These are phyloP conservation scores for Mycogone perniciosa DNA, from an alignment of 2,329 filamentous ascomycete genomes.

Conservation along the genomic window DNA sequence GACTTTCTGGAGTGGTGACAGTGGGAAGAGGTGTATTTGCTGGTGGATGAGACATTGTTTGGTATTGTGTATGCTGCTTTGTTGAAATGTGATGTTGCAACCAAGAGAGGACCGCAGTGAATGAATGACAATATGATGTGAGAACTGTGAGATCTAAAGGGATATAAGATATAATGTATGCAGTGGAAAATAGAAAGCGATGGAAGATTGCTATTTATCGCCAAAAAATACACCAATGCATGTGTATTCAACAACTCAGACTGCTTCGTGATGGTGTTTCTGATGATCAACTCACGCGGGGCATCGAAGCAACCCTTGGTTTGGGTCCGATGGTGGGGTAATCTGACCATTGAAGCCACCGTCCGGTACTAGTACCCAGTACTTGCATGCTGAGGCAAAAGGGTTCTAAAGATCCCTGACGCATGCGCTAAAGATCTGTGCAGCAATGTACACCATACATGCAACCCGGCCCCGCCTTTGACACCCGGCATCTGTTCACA, in stretches of 20 bases:
- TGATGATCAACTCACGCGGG: background rate
- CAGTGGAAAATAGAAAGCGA: too few species aligned
- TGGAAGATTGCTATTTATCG: too few species aligned
- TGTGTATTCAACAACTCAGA: too few species aligned
- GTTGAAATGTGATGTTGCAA: background rate
- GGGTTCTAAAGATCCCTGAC: too few species aligned
- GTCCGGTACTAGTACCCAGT: too few species aligned
- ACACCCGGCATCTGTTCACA: slow-evolving; percentile 1
- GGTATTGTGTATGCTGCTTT: background rate
- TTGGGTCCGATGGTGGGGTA: background rate
- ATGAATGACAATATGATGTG: too few species aligned
- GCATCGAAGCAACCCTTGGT: background rate
- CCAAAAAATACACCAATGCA: too few species aligned
- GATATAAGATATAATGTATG: too few species aligned
- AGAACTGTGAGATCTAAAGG: too few species aligned
- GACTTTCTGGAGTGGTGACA: background rate
- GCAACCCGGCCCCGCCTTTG: background rate
- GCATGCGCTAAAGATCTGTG: too few species aligned
- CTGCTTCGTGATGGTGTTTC: background rate
- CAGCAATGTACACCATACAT: background rate
- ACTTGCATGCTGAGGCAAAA: too few species aligned
- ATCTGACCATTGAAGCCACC: background rate
- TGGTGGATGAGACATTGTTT: slow-evolving; percentile 1
- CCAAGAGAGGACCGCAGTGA: too few species aligned
- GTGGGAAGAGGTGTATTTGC: background rate